Conservation (phyloP, 768 basidiomycete species). For the Lactifluus subvellereus region DNA sequence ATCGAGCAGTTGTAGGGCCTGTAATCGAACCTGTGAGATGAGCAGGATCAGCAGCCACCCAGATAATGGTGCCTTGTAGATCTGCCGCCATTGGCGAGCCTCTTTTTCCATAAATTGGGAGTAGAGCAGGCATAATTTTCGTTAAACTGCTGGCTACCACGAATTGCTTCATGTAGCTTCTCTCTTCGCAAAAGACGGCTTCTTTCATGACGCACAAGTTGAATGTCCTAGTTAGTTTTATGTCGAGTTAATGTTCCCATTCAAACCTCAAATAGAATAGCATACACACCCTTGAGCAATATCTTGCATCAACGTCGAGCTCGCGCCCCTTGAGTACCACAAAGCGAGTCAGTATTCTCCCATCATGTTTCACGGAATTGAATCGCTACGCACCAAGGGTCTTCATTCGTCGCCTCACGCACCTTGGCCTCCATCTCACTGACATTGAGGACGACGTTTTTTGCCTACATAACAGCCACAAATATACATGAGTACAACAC, state of each 20-base stretch:
- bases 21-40: not conserved
- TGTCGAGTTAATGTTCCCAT: not conserved
- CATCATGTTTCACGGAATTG: not conserved
- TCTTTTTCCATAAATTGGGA: slow-evolving; percentile 97
- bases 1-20: slow-evolving; percentile 93
- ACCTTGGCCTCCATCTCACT: slow-evolving; percentile 98
- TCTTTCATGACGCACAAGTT: slow-evolving; percentile 67
- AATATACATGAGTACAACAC: not conserved
- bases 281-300: slow-evolving; percentile 87
- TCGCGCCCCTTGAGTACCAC: slow-evolving; percentile 72
- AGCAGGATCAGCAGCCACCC: not conserved
- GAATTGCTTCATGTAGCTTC: not conserved
- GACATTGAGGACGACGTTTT: slow-evolving; percentile 93
- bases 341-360: not conserved
- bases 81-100: slow-evolving; percentile 96
- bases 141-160: slow-evolving; percentile 89
- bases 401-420: slow-evolving; percentile 93
- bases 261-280: slow-evolving; percentile 20
- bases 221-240: slow-evolving; percentile 65
- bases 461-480: slow-evolving; percentile 50
- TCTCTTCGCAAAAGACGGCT: too few species aligned
- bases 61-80: slow-evolving; percentile 71
- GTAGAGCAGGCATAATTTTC: slow-evolving; percentile 97
- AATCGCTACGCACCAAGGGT: slow-evolving; percentile 76
- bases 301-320: slow-evolving; percentile 96